Conservation (phyloP, 345 rosid species). For the Aquilaria yunnanensis region DNA sequence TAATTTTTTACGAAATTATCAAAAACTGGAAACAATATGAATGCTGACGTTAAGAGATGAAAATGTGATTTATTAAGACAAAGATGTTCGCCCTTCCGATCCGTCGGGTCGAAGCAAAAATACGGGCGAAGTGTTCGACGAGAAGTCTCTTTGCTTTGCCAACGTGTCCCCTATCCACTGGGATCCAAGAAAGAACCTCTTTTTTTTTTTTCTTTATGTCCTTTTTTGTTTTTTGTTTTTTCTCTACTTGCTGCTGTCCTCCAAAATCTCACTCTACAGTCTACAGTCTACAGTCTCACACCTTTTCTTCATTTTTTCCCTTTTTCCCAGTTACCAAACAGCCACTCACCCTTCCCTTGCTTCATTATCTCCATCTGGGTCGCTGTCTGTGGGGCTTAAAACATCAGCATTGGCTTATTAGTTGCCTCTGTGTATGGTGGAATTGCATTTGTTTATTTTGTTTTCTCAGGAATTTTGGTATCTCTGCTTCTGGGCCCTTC, state of each 20-base stretch:
- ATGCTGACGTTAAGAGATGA: no score
- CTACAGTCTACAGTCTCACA: slow-evolving; percentile 1
- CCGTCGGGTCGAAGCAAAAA: slow-evolving; percentile 18
- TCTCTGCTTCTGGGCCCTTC: no score
- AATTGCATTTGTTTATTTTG: no score
- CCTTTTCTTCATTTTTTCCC: neutral
- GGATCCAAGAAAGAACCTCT: slow-evolving; percentile 26
- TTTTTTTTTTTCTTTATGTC: neutral
- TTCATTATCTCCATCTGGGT: neutral
- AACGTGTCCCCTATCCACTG: slow-evolving; percentile 19
- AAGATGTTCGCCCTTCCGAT: slow-evolving; percentile 18
- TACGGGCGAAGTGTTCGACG: neutral
- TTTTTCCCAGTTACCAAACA: neutral
- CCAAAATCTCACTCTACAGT: neutral
- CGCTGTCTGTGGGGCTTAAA: slow-evolving; percentile 4
- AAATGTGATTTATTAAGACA: neutral
- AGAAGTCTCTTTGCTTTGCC: slow-evolving; percentile 14
- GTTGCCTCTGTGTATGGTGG: no score
- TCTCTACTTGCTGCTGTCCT: neutral
- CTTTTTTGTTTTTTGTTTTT: neutral
- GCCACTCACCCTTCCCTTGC: neutral
- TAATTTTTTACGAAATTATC: no score
- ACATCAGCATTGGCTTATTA: neutral
- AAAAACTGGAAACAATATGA: no score
- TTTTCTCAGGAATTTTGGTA: no score